Evolutionary conservation across 2,329 filamentous ascomycete genomes (phyloP), one percentile per base, ranked within the genome.

Genomic region (Sclerotinia borealis): DNA sequence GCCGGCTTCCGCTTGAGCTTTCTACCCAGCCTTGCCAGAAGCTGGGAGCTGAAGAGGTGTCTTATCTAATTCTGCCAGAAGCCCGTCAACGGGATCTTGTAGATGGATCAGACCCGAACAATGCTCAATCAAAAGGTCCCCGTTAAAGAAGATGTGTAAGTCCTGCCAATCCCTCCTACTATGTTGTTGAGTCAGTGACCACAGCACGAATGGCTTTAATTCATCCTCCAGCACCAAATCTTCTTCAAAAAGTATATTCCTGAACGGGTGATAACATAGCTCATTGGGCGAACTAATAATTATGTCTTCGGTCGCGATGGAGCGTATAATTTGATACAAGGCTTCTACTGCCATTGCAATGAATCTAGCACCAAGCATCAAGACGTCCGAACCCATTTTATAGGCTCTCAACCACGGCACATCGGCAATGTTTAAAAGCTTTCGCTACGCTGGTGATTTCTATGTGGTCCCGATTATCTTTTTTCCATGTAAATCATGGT

Each of bases 321-420:
- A 9, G 11, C 31, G 31, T 2, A 31, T 37, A 5, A 22, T 63
- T 48, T 70, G 67, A 22, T 64, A 62, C n/a, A 68, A 47, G 6
- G 64, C 68, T 59, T 70, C 68, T 8, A 68, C 50, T 27, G 66
- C 68, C 66, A 70, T 66, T n/a, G 64, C 56, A 36, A 68, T 48
- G 25, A 51, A 69, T 10, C 66, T 66, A 19, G 68, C 62, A 29
- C 52, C 67, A 2, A 82, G 82, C 56, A 81, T 83, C 19, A 84
- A 72, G 37, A 79, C 77, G 1, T 78, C 78, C 82, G 60, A 29
- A 62, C 82, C 79, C 8, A 84, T 75, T 75, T 39, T 51, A 60
- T 85, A 82, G 63, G 84, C 80, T 49, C 75, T 72, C 10, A 84
- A 75, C 82, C 82, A 84, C 0, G 81, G 79, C 54, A 80, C 79